Base-by-base conservation (phyloP, 2,329 filamentous ascomycete species). In the Penicillium italicum region DNA sequence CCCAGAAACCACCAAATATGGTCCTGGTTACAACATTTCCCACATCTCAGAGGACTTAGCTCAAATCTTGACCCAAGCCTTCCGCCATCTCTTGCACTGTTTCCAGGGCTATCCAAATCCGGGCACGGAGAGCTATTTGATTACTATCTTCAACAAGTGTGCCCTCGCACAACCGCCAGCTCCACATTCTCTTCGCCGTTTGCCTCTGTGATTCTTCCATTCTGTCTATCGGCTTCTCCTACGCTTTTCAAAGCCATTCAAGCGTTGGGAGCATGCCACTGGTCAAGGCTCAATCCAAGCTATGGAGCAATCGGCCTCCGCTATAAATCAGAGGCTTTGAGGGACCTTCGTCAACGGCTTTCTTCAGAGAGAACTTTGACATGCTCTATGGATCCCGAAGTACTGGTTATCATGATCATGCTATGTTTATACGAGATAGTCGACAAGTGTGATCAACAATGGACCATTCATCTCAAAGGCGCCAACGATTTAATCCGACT, bases 381-480 rank as follows among this genome's bases (percentile, higher is more conserved):
- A 47, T 73, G 56, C 56, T 65, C 63, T 1, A 58, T 55, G 10
- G 66, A 72, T 33, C 68, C 71, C 0, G 71, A 77, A 59, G 67
- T 75, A 0, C 60, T 77, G 22, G 67, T 76, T 9, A 71, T 76
- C 40, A 77, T 77, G 74, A 75, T 79, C 69, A 71, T 78, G 60
- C 65, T 78, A n/a, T 78, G 76, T 55, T 66, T 77, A 4, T 77
- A 74, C 52, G 76, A 78, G 51, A 78, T 79, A 45, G 65, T 75
- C 18, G 74, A 76, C 45, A 72, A 77, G 42, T 76, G 75, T 50
- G 75, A 77, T 51, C 58, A 72, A 48, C 70, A 73, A 53, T 81
- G 79, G 79, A 77, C 77, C 0, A 72, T 80, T 4, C 79, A 81
- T 43, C 65, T 80, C 0, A 72, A 74, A 38, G 79, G 78, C 0